Conservation (phyloP, 306 rosid genomes). For the Casuarina cunninghamiana region DNA sequence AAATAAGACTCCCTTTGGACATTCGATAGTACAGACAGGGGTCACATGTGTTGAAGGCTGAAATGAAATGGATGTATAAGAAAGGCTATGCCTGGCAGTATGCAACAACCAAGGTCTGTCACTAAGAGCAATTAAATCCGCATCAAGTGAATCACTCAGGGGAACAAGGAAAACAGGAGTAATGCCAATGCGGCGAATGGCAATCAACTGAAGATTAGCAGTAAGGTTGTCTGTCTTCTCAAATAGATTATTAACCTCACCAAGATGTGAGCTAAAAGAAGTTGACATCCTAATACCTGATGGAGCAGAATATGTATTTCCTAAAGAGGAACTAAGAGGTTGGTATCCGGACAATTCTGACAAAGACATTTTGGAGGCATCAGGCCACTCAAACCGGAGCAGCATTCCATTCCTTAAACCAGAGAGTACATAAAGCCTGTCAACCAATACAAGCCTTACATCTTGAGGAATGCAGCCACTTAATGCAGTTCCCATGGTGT, state of each 20-base stretch:
- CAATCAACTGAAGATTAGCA: slow-evolving; percentile 74
- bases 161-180: slow-evolving; percentile 97
- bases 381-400: slow-evolving; percentile 93
- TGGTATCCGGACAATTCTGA: slow-evolving; percentile 38
- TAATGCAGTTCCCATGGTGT: slow-evolving; percentile 65
- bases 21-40: slow-evolving; percentile 80
- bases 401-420: slow-evolving; percentile 97
- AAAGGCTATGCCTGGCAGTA: slow-evolving; percentile 88
- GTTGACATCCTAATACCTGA: slow-evolving; percentile 46
- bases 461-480: slow-evolving; percentile 95
- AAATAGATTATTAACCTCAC: slow-evolving; percentile 31
- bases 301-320: slow-evolving; percentile 40
- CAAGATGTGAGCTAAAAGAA: slow-evolving; percentile 25
- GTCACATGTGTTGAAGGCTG: slow-evolving; percentile 90
- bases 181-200: slow-evolving; percentile 86
- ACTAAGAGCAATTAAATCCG: slow-evolving; percentile 83
- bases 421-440: slow-evolving; percentile 71
- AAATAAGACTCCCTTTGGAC: slow-evolving; percentile 91
- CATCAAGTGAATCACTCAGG: slow-evolving; percentile 76
- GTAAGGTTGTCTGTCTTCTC: slow-evolving; percentile 46
- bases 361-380: slow-evolving; percentile 22
- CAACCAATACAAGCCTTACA: slow-evolving; percentile 82
- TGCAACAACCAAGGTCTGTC: slow-evolving; percentile 98
- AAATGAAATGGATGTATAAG: slow-evolving; percentile 91
- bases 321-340: slow-evolving; percentile 37